Evolutionary conservation across 2,329 filamentous ascomycete species (phyloP), one percentile per base, ranked within the genome.

Genomic region (Stachybotrys elegans): DNA sequence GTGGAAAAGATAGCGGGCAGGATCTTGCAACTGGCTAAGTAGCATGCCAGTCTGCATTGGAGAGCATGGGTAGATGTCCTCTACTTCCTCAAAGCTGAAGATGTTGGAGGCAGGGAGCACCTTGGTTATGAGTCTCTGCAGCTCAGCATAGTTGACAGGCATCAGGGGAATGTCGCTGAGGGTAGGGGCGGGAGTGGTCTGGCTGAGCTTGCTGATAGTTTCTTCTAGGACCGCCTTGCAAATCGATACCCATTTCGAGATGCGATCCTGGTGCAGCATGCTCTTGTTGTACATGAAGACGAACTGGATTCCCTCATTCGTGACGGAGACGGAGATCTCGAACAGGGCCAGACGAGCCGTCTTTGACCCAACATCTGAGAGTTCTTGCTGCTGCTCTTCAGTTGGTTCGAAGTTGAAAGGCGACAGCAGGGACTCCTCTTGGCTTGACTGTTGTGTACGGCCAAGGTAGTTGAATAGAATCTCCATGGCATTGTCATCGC

Each of bases 31-130:
- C 14, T 66, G 62, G 20, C 62, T 66, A n/a, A 68, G 46, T 0
- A 66, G 45, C 12, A 69, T 57, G 4, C 65, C 66, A 2, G 57
- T 55, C 35, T 69, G 66, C 47, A 66, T 59, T 0, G 64, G 62
- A 1, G 66, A 65, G 43, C 62, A 66, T 1, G 66, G 66, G 17
- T 64, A 69, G 1, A 67, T 57, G 17, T 65, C 63, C 20, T 63
- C 53, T 0, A 69, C 50, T 3, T 57, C 50, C 0, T 45, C 36
- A 2, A 56, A 39, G 4, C 40, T 29, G 5, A 8, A 7, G 8
- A 57, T 36, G 1, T 49, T 46, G 12, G 48, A 48, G 4, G 48
- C 42, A 6, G 50, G 51, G 12, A 63, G 50, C 21, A 48, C 36
- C 11, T 31, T 48, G 5, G 43, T 52, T 7, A 48, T 35, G 0